These are phyloP conservation scores for Maudiozyma serrabonitensis DNA, from an alignment of 805 yeast species.

Conservation along the genomic window DNA sequence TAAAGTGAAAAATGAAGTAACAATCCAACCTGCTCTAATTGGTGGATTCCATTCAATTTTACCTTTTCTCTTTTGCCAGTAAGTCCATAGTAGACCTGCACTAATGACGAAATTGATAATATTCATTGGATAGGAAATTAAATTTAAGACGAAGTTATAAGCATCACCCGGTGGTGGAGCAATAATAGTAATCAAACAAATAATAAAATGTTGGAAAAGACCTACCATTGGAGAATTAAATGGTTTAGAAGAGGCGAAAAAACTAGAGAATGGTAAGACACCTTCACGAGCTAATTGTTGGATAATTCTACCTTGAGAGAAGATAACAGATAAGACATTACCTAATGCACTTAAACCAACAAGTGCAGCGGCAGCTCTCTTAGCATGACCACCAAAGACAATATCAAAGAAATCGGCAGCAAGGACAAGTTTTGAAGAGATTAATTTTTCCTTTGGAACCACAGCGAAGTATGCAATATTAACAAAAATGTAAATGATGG, in stretches of 20 bases:
- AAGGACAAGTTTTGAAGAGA: constrained; percentile 53
- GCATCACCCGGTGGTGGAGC: constrained; percentile 89
- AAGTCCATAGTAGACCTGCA: constrained; percentile 46
- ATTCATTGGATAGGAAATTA: constrained; percentile 74
- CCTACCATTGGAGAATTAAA: constrained; percentile 68
- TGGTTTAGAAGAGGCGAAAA: constrained; percentile 65
- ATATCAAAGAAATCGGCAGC: constrained; percentile 69
- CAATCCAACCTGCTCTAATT: constrained; percentile 54
- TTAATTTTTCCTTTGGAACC: constrained; percentile 56
- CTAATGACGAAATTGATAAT: constrained; percentile 62
- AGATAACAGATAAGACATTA: constrained; percentile 69
- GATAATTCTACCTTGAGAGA: constrained; percentile 72
- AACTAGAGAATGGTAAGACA: constrained; percentile 58
- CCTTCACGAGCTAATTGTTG: constrained; percentile 82
- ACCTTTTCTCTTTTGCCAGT: constrained; percentile 43
- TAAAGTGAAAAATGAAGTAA: constrained; percentile 51
- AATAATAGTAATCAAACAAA: constrained; percentile 60
- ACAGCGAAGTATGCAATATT: constrained; percentile 78
- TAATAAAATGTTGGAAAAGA: constrained; percentile 64
- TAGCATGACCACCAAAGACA: constrained; percentile 62
- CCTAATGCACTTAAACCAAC: constrained; percentile 78
- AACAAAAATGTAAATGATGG: constrained; percentile 62
- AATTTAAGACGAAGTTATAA: constrained; percentile 67
- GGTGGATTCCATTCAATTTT: constrained; percentile 59
- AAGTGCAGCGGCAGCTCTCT: constrained; percentile 64